phyloP scores from a whole-genome alignment of 2,329 filamentous ascomycete genomes.

The Beauveria asiatica region DNA sequence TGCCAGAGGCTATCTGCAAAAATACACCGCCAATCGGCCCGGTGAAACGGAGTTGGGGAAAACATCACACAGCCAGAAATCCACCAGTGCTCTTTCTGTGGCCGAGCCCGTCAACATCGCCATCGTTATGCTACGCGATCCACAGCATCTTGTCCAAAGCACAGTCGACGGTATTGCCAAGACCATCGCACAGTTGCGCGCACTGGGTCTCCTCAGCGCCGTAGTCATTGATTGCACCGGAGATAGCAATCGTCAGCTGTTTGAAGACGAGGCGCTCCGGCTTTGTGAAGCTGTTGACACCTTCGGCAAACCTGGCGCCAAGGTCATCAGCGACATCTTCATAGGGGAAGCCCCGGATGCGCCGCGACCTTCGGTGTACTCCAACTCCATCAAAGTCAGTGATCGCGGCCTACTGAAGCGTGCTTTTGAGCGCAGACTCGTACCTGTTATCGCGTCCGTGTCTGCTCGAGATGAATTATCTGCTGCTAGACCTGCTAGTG shows the following conservation, averaged over 20 bases:
- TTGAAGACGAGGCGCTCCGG: slow-evolving; percentile 59
- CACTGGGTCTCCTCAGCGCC: slow-evolving; percentile 72
- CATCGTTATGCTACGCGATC: slow-evolving; percentile 72
- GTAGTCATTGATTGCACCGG: slow-evolving; percentile 69
- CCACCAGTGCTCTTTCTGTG: slow-evolving; percentile 10
- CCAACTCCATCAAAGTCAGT: slow-evolving; percentile 21
- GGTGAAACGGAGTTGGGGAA: slow-evolving; percentile 18
- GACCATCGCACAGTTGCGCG: slow-evolving; percentile 74
- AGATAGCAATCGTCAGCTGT: slow-evolving; percentile 31
- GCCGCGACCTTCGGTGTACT: slow-evolving; percentile 15
- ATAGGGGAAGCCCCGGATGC: neutral
- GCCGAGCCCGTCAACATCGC: slow-evolving; percentile 53
- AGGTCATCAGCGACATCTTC: slow-evolving; percentile 40
- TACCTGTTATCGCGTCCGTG: slow-evolving; percentile 32
- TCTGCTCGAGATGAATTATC: slow-evolving; percentile 34
- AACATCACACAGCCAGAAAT: slow-evolving; percentile 5
- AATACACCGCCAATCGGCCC: slow-evolving; percentile 48
- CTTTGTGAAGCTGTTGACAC: slow-evolving; percentile 67
- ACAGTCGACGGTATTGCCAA: slow-evolving; percentile 68
- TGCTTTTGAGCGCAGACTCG: slow-evolving; percentile 24
- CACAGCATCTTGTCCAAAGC: slow-evolving; percentile 60
- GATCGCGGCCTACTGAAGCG: slow-evolving; percentile 24
- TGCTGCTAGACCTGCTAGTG: slow-evolving; percentile 31
- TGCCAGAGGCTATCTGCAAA: slow-evolving; percentile 82
- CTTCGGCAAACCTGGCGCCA: slow-evolving; percentile 58